Evolutionary conservation across 108 stramenopile genomes (phyloP).

Genomic region (Skeletonema costatum): DNA sequence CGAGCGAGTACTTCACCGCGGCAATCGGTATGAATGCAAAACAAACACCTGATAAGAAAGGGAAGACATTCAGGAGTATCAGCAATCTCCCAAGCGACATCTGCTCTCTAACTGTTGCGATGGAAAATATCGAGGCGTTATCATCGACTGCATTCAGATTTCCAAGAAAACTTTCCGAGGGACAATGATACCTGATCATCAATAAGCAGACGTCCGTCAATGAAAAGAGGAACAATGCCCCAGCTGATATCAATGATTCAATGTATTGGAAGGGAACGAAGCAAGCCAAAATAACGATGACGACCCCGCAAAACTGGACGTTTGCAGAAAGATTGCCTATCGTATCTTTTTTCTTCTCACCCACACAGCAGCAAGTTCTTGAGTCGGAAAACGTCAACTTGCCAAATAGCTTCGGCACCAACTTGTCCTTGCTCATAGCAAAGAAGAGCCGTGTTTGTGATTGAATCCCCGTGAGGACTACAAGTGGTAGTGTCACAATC

Average conservation of each 20-base stretch:
- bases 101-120: conserved; percentile 14
- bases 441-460: conserved; percentile 85
- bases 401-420: conserved; percentile 76
- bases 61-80: conserved; percentile 34
- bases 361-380: background rate
- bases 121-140: conserved; percentile 19
- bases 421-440: conserved; percentile 85
- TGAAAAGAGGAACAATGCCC: conserved; percentile 67
- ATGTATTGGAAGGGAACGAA: conserved; percentile 87
- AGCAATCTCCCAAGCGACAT: conserved; percentile 28
- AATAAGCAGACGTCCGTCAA: conserved; percentile 60
- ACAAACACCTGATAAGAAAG: conserved; percentile 25
- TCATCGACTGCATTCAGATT: conserved; percentile 10
- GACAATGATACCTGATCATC: conserved; percentile 32
- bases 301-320: conserved; percentile 44
- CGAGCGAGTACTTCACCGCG: conserved; percentile 12
- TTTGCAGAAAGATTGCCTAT: conserved; percentile 67
- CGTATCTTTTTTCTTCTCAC: conserved; percentile 32
- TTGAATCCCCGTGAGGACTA: conserved; percentile 84
- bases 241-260: conserved; percentile 83
- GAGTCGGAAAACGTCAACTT: conserved; percentile 26
- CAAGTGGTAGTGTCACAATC: conserved; percentile 84
- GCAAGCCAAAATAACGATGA: conserved; percentile 67
- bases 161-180: conserved; percentile 26
- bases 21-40: conserved; percentile 13